These are phyloP conservation scores for Populus pruinosa DNA, from an alignment of 345 rosid species.

Conservation along the genomic window DNA sequence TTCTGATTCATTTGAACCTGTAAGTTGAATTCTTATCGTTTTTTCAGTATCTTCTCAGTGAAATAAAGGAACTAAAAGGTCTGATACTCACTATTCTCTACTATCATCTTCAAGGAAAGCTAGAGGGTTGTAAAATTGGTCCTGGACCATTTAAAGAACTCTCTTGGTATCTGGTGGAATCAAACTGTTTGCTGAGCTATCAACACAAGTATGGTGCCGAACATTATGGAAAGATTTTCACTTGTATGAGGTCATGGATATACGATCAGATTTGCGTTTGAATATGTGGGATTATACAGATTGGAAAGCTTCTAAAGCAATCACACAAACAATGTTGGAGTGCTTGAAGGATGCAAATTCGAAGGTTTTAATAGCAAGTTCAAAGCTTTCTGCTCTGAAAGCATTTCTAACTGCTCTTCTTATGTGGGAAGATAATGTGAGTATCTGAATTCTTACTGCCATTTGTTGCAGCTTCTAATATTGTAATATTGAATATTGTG, in stretches of 20 bases:
- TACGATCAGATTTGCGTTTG: constrained; percentile 54
- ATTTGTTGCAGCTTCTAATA: constrained; percentile 1
- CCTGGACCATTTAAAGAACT: constrained; percentile 88
- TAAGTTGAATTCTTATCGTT: background rate
- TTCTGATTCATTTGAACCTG: background rate
- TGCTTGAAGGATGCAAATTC: constrained; percentile 64
- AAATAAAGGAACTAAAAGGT: constrained; percentile 60
- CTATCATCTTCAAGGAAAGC: constrained; percentile 84
- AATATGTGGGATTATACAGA: constrained; percentile 74
- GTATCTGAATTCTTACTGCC: constrained; percentile 31
- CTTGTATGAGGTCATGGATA: constrained; percentile 47
- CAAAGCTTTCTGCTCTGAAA: constrained; percentile 59
- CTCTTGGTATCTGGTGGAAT: constrained; percentile 56
- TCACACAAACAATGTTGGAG: constrained; percentile 57
- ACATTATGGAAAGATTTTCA: constrained; percentile 25
- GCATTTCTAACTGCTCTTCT: constrained; percentile 59
- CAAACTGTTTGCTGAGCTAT: constrained; percentile 51
- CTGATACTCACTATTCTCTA: constrained; percentile 68
- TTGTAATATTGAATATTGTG: constrained; percentile 1
- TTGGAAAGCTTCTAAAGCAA: constrained; percentile 65
- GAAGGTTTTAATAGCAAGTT: constrained; percentile 56
- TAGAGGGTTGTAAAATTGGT: constrained; percentile 76
- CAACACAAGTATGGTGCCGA: constrained; percentile 33
- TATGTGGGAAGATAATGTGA: constrained; percentile 58
- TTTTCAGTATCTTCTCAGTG: constrained; percentile 45